Conservation (phyloP, 75 land plant genomes). For the Larix kaempferi region DNA sequence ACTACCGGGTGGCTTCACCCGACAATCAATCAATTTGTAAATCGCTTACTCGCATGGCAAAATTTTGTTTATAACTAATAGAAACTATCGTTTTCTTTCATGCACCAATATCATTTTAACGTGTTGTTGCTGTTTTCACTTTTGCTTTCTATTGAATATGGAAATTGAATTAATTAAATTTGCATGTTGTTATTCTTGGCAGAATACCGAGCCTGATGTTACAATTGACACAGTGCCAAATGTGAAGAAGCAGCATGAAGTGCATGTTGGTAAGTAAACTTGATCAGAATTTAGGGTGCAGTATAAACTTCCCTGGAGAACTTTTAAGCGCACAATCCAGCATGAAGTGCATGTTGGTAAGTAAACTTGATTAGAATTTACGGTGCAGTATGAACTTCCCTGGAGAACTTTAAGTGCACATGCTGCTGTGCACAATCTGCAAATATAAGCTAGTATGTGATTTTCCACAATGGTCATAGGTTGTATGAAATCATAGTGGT, state of each 20-base stretch:
- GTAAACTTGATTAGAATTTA: not conserved
- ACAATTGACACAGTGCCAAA: conserved; percentile 57
- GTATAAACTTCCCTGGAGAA: too few species aligned
- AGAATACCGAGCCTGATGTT: conserved; percentile 47
- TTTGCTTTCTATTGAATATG: not conserved
- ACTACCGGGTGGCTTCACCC: conserved; percentile 64
- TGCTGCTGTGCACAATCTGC: not conserved
- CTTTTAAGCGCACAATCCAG: not conserved
- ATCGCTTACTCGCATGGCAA: not conserved
- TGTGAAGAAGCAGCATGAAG: conserved; percentile 49
- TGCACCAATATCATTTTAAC: not conserved
- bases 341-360: too few species aligned
- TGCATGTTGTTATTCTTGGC: conserved; percentile 1
- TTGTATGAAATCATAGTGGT: too few species aligned
- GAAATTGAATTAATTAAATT: not conserved
- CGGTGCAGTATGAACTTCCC: too few species aligned
- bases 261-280: conserved; percentile 43
- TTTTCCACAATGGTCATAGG: too few species aligned
- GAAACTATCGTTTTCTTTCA: not conserved
- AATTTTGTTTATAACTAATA: not conserved
- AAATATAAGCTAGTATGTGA: too few species aligned
- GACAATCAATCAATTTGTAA: conserved; percentile 54
- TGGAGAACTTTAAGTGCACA: too few species aligned
- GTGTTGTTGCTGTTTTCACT: too few species aligned
- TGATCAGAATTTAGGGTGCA: not conserved